A percentile compares a stretch with the other conserved stretches of the same genome.
phyloP scores from a whole-genome alignment of 257 asterid genomes.

The Verbascum thapsus region DNA sequence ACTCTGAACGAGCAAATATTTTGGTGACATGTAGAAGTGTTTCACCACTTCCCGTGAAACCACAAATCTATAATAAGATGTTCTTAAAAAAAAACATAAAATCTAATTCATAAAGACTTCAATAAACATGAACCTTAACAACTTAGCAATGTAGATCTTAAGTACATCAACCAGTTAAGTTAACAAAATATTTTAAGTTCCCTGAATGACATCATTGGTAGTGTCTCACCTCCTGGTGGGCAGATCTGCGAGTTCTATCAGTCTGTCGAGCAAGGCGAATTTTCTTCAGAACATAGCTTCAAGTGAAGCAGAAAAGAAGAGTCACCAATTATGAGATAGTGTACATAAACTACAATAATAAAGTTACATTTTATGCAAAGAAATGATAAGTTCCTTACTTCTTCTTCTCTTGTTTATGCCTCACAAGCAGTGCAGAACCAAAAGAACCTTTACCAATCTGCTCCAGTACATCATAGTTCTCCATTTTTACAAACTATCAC shows the following conservation, averaged over 20 bases:
- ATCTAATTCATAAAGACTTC: not conserved
- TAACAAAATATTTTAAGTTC: not conserved
- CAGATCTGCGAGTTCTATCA: slow-evolving; percentile 96
- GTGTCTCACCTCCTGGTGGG: slow-evolving; percentile 85
- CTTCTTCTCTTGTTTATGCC: slow-evolving; percentile 91
- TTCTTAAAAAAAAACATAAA: not conserved
- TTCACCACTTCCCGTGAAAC: slow-evolving; percentile 7
- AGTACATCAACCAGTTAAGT: slow-evolving; percentile 6
- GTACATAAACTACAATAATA: slow-evolving; percentile 12
- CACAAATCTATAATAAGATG: not conserved
- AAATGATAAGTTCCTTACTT: slow-evolving; percentile 52
- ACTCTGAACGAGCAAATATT: not conserved
- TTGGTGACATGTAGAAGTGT: not conserved
- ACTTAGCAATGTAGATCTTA: slow-evolving; percentile 20
- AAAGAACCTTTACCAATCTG: slow-evolving; percentile 98
- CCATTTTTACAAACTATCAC: slow-evolving; percentile 51
- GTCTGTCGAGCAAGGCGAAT: slow-evolving; percentile 99
- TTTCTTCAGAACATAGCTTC: slow-evolving; percentile 95
- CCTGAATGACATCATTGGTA: not conserved
- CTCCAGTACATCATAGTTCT: slow-evolving; percentile 83
- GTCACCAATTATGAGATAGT: slow-evolving; percentile 1
- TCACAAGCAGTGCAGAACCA: slow-evolving; percentile 94
- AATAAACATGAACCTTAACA: not conserved
- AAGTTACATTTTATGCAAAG: not conserved
- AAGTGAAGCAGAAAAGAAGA: slow-evolving; percentile 25